Evolutionary conservation across 352 stramenopile species (phyloP), one percentile per base, ranked within the genome.

Genomic region (Pythium dissimile): DNA sequence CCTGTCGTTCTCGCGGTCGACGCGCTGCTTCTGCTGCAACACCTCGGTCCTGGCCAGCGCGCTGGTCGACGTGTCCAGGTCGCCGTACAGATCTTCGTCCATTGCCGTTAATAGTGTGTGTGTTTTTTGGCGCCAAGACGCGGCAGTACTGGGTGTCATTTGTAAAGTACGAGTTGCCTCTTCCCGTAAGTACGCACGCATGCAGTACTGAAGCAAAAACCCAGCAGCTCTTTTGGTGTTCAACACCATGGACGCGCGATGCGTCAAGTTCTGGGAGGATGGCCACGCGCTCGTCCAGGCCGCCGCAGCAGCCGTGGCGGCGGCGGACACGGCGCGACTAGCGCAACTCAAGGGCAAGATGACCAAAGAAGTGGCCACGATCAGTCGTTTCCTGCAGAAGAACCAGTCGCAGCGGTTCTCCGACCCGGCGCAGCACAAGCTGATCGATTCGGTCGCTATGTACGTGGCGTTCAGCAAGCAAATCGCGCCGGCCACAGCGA

Each of bases 361-460:
- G 37, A 54, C 76, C 34, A 90, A 92, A 62, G 84, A 92, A 59
- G 41, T 91, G 57, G 69, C 69, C 43, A 89, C 75, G 18, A 85
- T 92, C 64, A 83, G 77, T 38, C 79, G 82, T 42, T 89, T 94
- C 34, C 43, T 92, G 51, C 77, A 87, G 53, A 83, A 79, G 31
- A 94, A 94, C 65, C 84, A 92, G 69, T 71, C 72, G 64, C 61
- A 78, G 52, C 78, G 84, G 49, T 91, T 92, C 61, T 85, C 78
- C 47, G 82, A 92, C 56, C 73, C 60, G n/a, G 82, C 84, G 35
- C 82, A 94, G 67, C 80, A 88, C 51, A 91, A 90, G 45, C 64
- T 91, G 45, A 69, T 90, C 31, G 80, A 92, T 57, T 69, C 69
- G n/a, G 42, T 94, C 47, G 78, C 69, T 15, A 47, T 73, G 27